These are phyloP conservation scores for Fusarium brevicatenulatum DNA, from an alignment of 2,329 filamentous ascomycete species.

Conservation along the genomic window DNA sequence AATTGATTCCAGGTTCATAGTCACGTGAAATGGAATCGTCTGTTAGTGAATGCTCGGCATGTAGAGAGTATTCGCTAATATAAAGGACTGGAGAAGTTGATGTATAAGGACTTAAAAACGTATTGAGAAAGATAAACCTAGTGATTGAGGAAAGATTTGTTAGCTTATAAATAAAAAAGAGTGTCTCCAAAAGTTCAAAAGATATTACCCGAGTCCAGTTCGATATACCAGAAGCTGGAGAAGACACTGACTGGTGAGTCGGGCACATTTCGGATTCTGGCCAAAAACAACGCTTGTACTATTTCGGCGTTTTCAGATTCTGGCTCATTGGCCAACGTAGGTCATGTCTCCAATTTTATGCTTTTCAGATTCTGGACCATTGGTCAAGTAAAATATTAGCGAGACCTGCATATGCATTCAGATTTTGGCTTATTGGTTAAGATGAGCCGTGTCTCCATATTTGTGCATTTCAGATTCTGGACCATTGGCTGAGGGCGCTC, in stretches of 20 bases:
- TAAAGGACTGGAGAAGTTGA: fast-evolving
- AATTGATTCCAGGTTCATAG: not conserved
- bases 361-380: not conserved
- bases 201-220: not conserved
- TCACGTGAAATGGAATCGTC: fast-evolving
- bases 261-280: not conserved
- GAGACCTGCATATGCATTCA: not conserved
- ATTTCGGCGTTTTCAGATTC: not conserved
- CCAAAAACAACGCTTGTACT: too few species aligned
- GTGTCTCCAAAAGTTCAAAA: not conserved
- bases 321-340: not conserved
- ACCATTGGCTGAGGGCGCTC: fast-evolving
- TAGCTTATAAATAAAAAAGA: too few species aligned
- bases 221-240: not conserved
- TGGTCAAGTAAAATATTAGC: not conserved
- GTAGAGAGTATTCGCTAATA: fast-evolving
- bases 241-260: not conserved
- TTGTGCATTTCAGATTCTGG: not conserved
- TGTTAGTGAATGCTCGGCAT: not conserved
- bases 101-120: fast-evolving
- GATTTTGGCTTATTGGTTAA: not conserved
- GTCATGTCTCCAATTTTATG: not conserved
- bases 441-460: not conserved
- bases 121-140: fast-evolving
- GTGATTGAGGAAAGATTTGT: not conserved